Evolutionary conservation across 345 rosid genomes (phyloP), one percentile per base, ranked within the genome.

Genomic region (Eucalyptus caleyi): DNA sequence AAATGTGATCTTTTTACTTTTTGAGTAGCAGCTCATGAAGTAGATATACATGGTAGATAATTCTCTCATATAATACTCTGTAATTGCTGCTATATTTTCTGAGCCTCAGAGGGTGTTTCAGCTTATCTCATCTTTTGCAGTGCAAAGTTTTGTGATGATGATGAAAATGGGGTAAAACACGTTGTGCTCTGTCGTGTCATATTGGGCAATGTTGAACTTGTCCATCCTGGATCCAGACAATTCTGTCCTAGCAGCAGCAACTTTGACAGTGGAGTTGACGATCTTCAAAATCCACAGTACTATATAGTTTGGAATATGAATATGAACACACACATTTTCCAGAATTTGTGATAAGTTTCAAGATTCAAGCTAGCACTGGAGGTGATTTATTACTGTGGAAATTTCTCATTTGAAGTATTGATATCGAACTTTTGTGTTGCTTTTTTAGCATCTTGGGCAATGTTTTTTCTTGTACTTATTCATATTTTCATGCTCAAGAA

Each of bases 301-400:
- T 95, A 94, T 91, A 81, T 95, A 37, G 92, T 96, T 82, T 98
- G 99, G 99, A 94, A 94, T 94, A 95, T 94, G 97, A 95, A 98
- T 93, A 91, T 95, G 93, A 95, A 92, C 93, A 93, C 99, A 16
- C 99, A 97, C 90, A 91, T 98, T 85, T 91, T 91, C 99, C 99
- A 1, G 99, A 98, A 90, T 97, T 92, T 94, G 93, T 96, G 92
- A 94, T 98, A 92, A 97, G 97, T 95, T 98, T 95, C 98, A 98
- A 94, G 96, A 91, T 93, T 92, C 90, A 93, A 30, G 81, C 96
- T 86, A 90, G 56, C 89, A 92, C 90, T 91, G 94, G 94, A 97
- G 99, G 99, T 98, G 94, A 96, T 92, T 87, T 83, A 85, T 92
- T 94, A 89, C 77, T 86, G 34, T 50, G 24, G 27, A 89, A 42